Evolutionary conservation across 257 asterid genomes (phyloP).

Genomic region (Gynochthodes officinalis): DNA sequence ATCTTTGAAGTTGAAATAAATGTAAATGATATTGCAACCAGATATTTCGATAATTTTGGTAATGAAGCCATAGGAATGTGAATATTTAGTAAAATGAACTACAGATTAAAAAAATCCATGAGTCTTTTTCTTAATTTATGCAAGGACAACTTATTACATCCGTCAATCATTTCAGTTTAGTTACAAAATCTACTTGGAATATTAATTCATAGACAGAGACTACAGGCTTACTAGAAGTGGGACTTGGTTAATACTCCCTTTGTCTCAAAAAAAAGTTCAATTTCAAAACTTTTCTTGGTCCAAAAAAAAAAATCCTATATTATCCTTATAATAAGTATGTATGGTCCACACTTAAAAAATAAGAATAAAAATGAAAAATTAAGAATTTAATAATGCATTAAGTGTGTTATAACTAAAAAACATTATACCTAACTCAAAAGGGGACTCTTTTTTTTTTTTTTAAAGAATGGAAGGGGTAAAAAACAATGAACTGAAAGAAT

Average conservation of each 20-base stretch:
- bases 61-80: not conserved
- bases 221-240: not conserved
- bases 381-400: no score
- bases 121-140: not conserved
- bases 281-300: no score
- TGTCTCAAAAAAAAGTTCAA: no score
- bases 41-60: not conserved
- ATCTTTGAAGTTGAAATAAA: not conserved
- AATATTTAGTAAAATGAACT: not conserved
- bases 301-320: no score
- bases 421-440: no score
- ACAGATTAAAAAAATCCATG: not conserved
- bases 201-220: not conserved
- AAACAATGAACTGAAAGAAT: not conserved
- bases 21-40: not conserved
- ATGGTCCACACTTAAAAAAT: no score
- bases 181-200: not conserved
- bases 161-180: not conserved
- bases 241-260: no score
- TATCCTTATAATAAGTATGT: no score
- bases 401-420: no score
- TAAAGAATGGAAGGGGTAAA: no score
- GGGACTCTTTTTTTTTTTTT: no score
- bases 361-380: no score
- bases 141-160: not conserved